A percentile compares a stretch with the other conserved stretches of the same genome.
Evolutionary conservation across 768 basidiomycete species (phyloP).

Genomic region (Erythrobasidium yunnanense): DNA sequence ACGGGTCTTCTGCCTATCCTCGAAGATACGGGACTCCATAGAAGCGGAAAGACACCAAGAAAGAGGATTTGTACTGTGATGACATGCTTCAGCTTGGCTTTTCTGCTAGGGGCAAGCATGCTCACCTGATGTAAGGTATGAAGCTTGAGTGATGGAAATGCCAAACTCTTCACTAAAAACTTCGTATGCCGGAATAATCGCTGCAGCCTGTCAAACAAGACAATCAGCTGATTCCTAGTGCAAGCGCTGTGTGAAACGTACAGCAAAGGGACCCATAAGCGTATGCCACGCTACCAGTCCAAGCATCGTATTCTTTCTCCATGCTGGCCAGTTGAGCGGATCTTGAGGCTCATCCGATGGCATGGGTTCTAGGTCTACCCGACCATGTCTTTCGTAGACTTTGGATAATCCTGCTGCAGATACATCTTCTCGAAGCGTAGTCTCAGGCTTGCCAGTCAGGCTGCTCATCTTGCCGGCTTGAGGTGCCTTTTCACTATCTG

Average conservation of each 20-base stretch:
- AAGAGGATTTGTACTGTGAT: not conserved
- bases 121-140: constrained; percentile 9
- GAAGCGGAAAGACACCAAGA: constrained; percentile 24
- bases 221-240: too few species aligned
- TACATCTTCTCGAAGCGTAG: constrained; percentile 30
- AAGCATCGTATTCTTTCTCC: constrained; percentile 27
- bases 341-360: not conserved
- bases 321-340: constrained; percentile 29
- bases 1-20: constrained; percentile 30
- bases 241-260: too few species aligned
- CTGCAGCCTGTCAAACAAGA: too few species aligned
- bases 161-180: constrained; percentile 9
- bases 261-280: constrained; percentile 28
- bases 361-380: constrained; percentile 30
- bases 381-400: constrained; percentile 30
- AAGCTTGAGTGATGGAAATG: constrained; percentile 24
- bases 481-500: not conserved
- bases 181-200: constrained; percentile 29
- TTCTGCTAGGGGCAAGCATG: not conserved
- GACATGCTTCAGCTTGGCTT: not conserved
- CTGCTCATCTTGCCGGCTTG: not conserved
- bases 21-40: constrained; percentile 25
- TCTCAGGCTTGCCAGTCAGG: constrained; percentile 27
- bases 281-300: constrained; percentile 26
- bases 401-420: constrained; percentile 25